phyloP scores from a whole-genome alignment of 208 protist genomes.

The Leishmania mexicana region DNA sequence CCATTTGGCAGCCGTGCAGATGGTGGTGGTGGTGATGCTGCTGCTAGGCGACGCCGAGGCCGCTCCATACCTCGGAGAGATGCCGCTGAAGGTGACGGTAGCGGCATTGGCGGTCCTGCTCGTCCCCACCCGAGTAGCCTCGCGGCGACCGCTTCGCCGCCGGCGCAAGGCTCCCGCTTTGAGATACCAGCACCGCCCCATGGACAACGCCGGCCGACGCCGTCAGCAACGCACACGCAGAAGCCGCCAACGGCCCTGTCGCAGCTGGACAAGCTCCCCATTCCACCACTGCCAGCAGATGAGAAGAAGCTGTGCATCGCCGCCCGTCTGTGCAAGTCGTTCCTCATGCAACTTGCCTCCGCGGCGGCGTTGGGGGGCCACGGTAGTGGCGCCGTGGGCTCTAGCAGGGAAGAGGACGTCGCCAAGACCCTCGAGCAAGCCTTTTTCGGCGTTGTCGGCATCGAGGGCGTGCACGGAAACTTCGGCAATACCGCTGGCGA shows the following conservation, averaged over 20 bases:
- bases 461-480: conserved; percentile 37
- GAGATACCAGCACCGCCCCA: conserved; percentile 15
- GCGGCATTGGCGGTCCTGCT: neutral
- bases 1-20: neutral
- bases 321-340: conserved; percentile 35
- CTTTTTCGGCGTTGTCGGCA: conserved; percentile 59
- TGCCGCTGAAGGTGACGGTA: neutral
- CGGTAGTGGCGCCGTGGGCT: conserved; percentile 6
- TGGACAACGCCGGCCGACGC: conserved; percentile 6
- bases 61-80: neutral
- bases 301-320: conserved; percentile 32
- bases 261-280: neutral
- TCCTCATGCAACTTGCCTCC: conserved; percentile 29
- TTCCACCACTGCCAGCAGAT: conserved; percentile 17
- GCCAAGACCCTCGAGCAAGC: conserved; percentile 45
- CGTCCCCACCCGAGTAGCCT: neutral
- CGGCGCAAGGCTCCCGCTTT: neutral
- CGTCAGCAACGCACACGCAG: conserved; percentile 4
- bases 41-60: neutral
- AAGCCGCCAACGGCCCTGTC: conserved; percentile 7
- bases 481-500: conserved; percentile 45
- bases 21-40: conserved; percentile 4
- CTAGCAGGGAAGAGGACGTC: conserved; percentile 28
- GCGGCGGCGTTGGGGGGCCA: conserved; percentile 1
- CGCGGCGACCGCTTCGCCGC: neutral